These are phyloP conservation scores for Pholiota adiposa DNA, from an alignment of 1,284 basidiomycete genomes.

Conservation along the genomic window DNA sequence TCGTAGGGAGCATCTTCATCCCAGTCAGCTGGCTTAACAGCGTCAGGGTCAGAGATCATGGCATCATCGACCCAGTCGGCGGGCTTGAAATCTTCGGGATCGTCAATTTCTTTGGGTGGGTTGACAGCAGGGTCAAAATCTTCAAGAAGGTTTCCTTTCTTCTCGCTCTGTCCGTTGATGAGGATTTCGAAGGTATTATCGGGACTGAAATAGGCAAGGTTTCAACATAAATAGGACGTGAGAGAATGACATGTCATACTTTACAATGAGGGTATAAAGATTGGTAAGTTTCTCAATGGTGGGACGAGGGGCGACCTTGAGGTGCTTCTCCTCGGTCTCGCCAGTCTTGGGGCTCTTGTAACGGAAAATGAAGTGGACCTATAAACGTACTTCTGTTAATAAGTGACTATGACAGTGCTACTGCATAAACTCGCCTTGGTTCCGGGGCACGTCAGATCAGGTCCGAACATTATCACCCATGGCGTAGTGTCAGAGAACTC, in stretches of 20 bases:
- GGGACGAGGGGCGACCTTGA: conserved; percentile 82
- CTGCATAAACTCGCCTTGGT: conserved; percentile 61
- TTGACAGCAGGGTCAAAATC: conserved; percentile 97
- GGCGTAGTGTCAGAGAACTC: conserved; percentile 98
- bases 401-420: background rate
- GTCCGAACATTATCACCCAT: conserved; percentile 97
- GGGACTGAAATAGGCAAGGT: conserved; percentile 56
- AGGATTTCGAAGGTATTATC: conserved; percentile 95
- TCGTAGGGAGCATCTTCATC: conserved; percentile 94
- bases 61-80: conserved; percentile 91
- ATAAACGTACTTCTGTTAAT: conserved; percentile 17
- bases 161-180: conserved; percentile 87
- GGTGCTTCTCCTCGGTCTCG: conserved; percentile 97
- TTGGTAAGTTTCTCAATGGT: conserved; percentile 88
- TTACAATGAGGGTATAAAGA: conserved; percentile 91
- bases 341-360: conserved; percentile 92
- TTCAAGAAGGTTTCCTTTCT: conserved; percentile 86
- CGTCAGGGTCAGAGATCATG: conserved; percentile 85
- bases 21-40: conserved; percentile 94
- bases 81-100: conserved; percentile 91
- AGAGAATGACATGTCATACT: conserved; percentile 47
- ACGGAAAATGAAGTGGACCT: conserved; percentile 98
- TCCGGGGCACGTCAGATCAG: conserved; percentile 85
- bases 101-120: conserved; percentile 92
- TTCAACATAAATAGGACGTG: conserved; percentile 4